These are phyloP conservation scores for Calycina marina DNA, from an alignment of 2,329 filamentous ascomycete genomes.

Conservation along the genomic window DNA sequence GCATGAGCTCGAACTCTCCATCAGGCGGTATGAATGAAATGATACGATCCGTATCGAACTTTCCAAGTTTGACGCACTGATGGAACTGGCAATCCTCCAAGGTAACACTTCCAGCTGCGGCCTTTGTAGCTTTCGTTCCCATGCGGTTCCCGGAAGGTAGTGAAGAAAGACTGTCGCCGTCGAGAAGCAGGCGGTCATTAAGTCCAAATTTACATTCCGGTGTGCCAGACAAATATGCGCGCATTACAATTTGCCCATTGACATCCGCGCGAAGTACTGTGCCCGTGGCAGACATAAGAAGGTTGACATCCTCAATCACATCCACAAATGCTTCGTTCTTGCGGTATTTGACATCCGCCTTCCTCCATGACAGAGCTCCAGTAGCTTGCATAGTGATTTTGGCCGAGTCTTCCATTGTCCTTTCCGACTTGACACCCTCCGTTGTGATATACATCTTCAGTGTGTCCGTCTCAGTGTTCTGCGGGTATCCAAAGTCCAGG, in stretches of 20 bases:
- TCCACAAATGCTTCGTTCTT: conserved; percentile 99
- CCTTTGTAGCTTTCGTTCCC: conserved; percentile 82
- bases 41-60: conserved; percentile 91
- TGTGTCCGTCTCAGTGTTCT: conserved; percentile 97
- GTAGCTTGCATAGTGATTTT: conserved; percentile 99
- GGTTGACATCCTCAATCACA: conserved; percentile 97
- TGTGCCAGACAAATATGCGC: conserved; percentile 88
- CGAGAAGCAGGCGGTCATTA: conserved; percentile 88
- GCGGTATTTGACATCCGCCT: conserved; percentile 94
- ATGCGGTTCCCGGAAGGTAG: conserved; percentile 62
- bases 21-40: conserved; percentile 96
- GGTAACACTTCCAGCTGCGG: conserved; percentile 86
- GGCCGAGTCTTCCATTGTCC: conserved; percentile 77
- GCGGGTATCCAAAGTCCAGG: conserved; percentile 95
- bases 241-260: conserved; percentile 96
- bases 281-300: conserved; percentile 96
- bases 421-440: conserved; percentile 89
- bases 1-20: conserved; percentile 97
- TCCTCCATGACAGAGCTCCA: conserved; percentile 89
- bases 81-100: conserved; percentile 98
- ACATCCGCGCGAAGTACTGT: conserved; percentile 92
- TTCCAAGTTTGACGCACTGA: conserved; percentile 93
- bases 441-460: conserved; percentile 99
- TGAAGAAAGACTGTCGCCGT: conserved; percentile 52
- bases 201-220: conserved; percentile 98